A percentile compares a stretch with the other conserved stretches of the same genome.
phyloP scores from a whole-genome alignment of 495 filamentous ascomycete species.

The Aspergillus baeticus region DNA sequence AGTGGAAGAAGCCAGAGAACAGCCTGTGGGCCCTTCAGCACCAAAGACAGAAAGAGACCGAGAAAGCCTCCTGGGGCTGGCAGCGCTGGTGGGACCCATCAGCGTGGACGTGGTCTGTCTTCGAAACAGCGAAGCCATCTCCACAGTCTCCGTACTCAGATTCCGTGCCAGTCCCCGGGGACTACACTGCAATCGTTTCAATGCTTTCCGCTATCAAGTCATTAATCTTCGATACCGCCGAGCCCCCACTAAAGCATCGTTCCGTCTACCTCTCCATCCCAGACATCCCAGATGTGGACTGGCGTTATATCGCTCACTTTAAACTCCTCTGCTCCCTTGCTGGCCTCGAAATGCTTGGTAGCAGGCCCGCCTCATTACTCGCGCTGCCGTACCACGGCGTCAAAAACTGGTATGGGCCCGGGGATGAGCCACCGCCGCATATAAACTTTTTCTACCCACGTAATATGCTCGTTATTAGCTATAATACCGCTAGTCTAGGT shows the following conservation, averaged over 20 bases:
- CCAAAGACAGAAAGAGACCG: background rate
- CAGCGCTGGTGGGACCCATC: background rate
- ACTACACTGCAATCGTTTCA: background rate
- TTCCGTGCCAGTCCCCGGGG: background rate
- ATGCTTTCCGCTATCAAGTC: constrained; percentile 8
- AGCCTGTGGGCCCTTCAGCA: background rate
- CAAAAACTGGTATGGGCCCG: background rate
- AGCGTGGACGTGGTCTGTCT: background rate
- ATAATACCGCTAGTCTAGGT: constrained; percentile 6
- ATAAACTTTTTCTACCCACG: background rate
- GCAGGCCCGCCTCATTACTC: background rate
- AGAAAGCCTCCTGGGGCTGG: no score
- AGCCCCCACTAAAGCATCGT: background rate
- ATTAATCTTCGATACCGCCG: background rate
- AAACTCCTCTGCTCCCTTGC: background rate
- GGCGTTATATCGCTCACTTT: background rate
- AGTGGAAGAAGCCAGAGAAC: background rate
- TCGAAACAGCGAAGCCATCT: background rate
- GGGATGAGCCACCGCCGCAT: background rate
- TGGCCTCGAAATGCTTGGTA: constrained; percentile 1
- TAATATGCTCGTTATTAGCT: background rate
- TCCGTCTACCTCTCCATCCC: background rate
- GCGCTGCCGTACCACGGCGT: constrained; percentile 1
- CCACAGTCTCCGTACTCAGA: background rate
- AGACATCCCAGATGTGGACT: background rate